Base-by-base conservation (phyloP, 2,329 filamentous ascomycete genomes). In the Trichoderma sp. region DNA sequence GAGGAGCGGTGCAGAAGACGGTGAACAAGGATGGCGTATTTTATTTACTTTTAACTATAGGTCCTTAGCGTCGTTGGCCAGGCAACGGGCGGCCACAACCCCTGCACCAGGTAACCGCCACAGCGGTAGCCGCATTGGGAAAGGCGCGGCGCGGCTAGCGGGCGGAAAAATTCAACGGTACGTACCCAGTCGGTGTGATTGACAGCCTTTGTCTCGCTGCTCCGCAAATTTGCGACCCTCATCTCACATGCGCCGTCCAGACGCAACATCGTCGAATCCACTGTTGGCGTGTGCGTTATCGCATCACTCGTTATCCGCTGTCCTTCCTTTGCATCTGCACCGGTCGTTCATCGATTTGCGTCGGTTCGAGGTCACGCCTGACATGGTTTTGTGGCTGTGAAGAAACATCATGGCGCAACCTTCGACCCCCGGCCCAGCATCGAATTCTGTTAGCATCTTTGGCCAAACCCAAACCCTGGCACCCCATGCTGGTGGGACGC, bases 371-470 rank as follows among this genome's bases (percentile, higher is more conserved):
- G 29, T 16, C 62, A 12, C 53, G 59, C 69, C 50, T 76, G 69
- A 31, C 11, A 76, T 76, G 75, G 63, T 73, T 63, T 38, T 64
- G 21, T 63, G 35, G 29, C 56, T 71, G 69, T 76, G 69, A 76
- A 75, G 77, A 78, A n/a, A 80, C 21, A 69, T 80, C 81, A 88
- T 88, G 86, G 79, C 84, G 81, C 81, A 83, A 83, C 85, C 84
- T 82, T 87, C 87, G 24, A 85, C 85, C 78, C 87, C 87, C 78
- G 84, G 82, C 77, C 84, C 85, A 78, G 79, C 82, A 77, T 81
- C 82, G 79, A 88, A 82, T 79, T 88, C 86, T 80, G 90, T 89
- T 80, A 88, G 87, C 75, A 84, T 84, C 76, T 82, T 84, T 64
- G 79, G 69, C 60, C 69, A 73, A 4, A 12, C 50, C 60, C 69